Base-by-base conservation (phyloP, 495 filamentous ascomycete species). In the Aeminium ludgeri region DNA sequence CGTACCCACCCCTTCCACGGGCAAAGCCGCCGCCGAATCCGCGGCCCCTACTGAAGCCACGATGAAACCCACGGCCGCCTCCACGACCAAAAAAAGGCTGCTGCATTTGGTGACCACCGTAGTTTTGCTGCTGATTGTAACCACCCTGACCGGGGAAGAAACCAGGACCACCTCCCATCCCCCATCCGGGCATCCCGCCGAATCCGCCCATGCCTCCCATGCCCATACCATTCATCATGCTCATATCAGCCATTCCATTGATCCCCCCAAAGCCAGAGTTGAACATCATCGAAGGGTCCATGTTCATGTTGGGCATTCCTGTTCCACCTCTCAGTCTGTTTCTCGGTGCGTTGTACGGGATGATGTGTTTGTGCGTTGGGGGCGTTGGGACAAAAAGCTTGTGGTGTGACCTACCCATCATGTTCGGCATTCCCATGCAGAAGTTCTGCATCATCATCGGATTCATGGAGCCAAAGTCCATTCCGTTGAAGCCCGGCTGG, bases 261-360 rank as follows among this genome's bases (percentile, higher is more conserved):
- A 59, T 55, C 13, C 56, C 57, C 59, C 70, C 68, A 54, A 77
- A 77, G 64, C 76, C 87, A 44, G 79, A 82, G 60, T 80, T 78
- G 71, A 81, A 82, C 79, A 91, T 87, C 59, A 89, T 81, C 60
- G 86, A 86, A 52, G 80, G 82, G 67, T 85, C 82, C 80, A 93
- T 85, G 56, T 65, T 65, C 76, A 86, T 83, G 55, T 73, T 76
- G 47, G 74, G 65, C 77, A 84, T 84, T 51, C 71, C 80, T 81
- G 42, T 19, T 16, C 10, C 6, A 40, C 45, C 27, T 28, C 33
- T 47, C 34, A 47, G 45, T 34, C 41, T 43, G 32, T 23, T 37
- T 28, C 31, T 29, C 12, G 16, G 28, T 25, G 40, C 17, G 19
- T 30, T 15, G 32, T 35, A 13, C 29, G 33, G 20, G 31, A 36